Conservation (phyloP, 345 rosid genomes). For the Mercurialis annua region DNA sequence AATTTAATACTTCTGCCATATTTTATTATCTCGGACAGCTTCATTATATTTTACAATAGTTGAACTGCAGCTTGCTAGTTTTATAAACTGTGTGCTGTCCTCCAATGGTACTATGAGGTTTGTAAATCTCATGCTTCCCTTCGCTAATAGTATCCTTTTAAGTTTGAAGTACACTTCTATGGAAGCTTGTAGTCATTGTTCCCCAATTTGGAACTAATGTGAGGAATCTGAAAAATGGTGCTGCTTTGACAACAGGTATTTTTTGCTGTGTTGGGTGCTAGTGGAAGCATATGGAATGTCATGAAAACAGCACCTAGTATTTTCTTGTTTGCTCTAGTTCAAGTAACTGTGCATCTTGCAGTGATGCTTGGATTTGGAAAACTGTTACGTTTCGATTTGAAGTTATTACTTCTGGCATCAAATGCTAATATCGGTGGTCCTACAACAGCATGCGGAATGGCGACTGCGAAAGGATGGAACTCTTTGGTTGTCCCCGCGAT, state of each 20-base stretch:
- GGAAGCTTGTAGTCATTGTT: not conserved
- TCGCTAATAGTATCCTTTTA: not conserved
- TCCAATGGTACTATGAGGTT: not conserved
- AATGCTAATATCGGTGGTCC: constrained; percentile 88
- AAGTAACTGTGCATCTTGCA: constrained; percentile 55
- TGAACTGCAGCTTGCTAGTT: not conserved
- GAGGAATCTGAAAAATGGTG: not conserved
- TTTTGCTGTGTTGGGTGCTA: constrained; percentile 73
- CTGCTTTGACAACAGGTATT: constrained; percentile 38
- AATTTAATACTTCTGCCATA: not conserved
- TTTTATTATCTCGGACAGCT: not conserved
- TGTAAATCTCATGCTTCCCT: not conserved
- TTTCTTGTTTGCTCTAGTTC: constrained; percentile 64
- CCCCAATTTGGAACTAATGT: not conserved
- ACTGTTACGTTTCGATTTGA: constrained; percentile 45
- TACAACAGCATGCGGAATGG: constrained; percentile 89
- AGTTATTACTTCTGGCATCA: constrained; percentile 65
- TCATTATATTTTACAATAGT: not conserved
- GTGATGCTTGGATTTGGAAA: constrained; percentile 54
- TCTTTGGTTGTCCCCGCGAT: constrained; percentile 73
- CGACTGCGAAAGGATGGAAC: constrained; percentile 73
- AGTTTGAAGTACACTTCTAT: not conserved
- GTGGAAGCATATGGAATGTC: constrained; percentile 74
- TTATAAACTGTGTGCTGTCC: not conserved
- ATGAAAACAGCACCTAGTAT: constrained; percentile 67